Evolutionary conservation across 768 basidiomycete species (phyloP).

Genomic region (Hemileccinum impolitum): DNA sequence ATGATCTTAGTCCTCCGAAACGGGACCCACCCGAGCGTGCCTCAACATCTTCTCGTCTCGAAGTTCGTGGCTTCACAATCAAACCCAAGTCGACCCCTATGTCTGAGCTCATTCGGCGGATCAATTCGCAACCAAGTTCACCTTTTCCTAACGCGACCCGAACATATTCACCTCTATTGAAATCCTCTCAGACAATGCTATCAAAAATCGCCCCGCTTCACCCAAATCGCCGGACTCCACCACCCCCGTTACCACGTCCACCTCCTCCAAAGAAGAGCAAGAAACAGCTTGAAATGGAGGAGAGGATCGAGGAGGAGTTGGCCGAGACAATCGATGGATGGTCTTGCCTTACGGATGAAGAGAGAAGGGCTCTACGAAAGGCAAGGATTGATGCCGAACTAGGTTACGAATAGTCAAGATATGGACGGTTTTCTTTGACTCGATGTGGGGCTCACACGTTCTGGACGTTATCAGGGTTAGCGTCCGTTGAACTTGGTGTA

Average conservation of each 20-base stretch:
- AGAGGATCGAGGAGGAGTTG: slow-evolving; percentile 78
- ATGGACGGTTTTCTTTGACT: background rate
- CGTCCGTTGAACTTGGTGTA: background rate
- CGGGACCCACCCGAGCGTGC: slow-evolving; percentile 5
- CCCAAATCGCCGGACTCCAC: slow-evolving; percentile 67
- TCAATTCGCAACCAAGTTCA: slow-evolving; percentile 62
- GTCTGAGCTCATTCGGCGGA: slow-evolving; percentile 73
- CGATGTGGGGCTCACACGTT: background rate
- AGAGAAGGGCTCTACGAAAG: slow-evolving; percentile 51
- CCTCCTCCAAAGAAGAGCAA: slow-evolving; percentile 77
- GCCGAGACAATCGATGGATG: slow-evolving; percentile 71
- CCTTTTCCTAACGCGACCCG: slow-evolving; percentile 34
- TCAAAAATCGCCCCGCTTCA: slow-evolving; percentile 75
- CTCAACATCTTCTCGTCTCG: slow-evolving; percentile 8
- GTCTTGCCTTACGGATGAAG: slow-evolving; percentile 37
- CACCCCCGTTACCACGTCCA: slow-evolving; percentile 66
- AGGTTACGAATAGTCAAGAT: slow-evolving; percentile 44
- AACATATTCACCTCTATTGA: slow-evolving; percentile 62
- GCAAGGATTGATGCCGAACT: slow-evolving; percentile 64
- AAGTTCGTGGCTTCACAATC: slow-evolving; percentile 38
- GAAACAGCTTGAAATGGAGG: slow-evolving; percentile 72
- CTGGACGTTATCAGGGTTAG: background rate
- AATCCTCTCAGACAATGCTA: slow-evolving; percentile 59
- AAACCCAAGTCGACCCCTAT: slow-evolving; percentile 60
- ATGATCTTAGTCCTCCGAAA: slow-evolving; percentile 1